Evolutionary conservation across 2,329 filamentous ascomycete species (phyloP), one percentile per base, ranked within the genome.

Genomic region (Endoconidiophora polonica): DNA sequence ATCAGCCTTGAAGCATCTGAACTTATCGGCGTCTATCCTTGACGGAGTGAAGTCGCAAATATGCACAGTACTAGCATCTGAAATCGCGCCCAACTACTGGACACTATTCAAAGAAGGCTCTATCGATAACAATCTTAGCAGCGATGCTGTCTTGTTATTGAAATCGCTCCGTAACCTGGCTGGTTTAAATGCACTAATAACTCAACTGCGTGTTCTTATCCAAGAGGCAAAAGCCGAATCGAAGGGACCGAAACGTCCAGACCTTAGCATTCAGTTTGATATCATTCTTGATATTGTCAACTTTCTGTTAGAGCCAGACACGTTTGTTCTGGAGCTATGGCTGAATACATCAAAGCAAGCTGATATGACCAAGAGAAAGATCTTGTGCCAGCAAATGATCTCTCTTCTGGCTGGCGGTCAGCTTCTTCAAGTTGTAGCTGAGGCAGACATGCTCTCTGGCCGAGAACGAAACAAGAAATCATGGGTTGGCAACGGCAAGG

Each of bases 21-120:
- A 49, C 18, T 22, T n/a, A 10, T 26, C 26, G 3, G 33, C 29
- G 4, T 14, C 23, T 20, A 18, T 48, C 12, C 37, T 48, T 24
- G 38, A 46, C 23, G 37, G 42, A 6, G 10, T 46, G 14, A 40
- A 14, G 12, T 48, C 48, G 0, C 83, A 87, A 57, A 76, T 95
- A 29, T 69, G 90, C 48, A 80, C 87, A 59, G 67, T 76, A 2
- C 66, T 98, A 36, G 77, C 93, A 52, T 79, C 74, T 14, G 76
- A 79, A 29, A 87, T 83, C 23, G 68, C 86, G 5, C 83, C 85
- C 1, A 84, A 88, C 59, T 94, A 90, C 63, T 96, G 91, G 90
- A 60, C 69, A 2, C 58, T 77, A 6, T 59, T 90, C 14, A 65
- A 68, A 37, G 71, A 74, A 52, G 66, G 65, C n/a, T 61, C 59